Evolutionary conservation across 2,329 filamentous ascomycete species (phyloP).

Genomic region (Ceratocystis destructans): DNA sequence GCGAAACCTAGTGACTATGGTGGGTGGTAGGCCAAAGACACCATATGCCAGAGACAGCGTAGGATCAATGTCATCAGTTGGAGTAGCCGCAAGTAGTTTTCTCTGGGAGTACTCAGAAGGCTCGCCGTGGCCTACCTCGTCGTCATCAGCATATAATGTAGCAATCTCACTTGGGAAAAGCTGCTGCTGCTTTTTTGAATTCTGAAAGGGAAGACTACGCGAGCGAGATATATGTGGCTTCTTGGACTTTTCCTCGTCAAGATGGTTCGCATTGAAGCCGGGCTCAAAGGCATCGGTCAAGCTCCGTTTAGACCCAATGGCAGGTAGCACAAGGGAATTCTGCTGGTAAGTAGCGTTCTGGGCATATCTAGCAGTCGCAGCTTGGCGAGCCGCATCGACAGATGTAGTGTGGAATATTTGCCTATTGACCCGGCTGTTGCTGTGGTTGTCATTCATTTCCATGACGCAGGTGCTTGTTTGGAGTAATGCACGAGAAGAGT

Average conservation of each 20-base stretch:
- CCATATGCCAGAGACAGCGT: constrained; percentile 48
- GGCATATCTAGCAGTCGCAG: not conserved
- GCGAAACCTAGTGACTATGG: constrained; percentile 50
- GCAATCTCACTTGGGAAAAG: constrained; percentile 37
- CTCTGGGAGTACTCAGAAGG: constrained; percentile 46
- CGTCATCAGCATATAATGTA: constrained; percentile 21
- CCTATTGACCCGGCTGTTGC: not conserved
- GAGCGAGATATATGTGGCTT: not conserved
- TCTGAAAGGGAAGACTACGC: constrained; percentile 1
- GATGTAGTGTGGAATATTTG: constrained; percentile 17
- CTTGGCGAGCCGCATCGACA: constrained; percentile 12
- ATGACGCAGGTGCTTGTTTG: not conserved
- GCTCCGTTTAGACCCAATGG: constrained; percentile 13
- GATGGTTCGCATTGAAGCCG: not conserved
- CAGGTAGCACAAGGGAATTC: constrained; percentile 1
- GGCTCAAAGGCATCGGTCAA: constrained; percentile 14
- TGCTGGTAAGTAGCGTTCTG: not conserved
- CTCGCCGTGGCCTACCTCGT: constrained; percentile 14
- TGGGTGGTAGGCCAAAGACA: constrained; percentile 46
- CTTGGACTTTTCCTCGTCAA: constrained; percentile 3
- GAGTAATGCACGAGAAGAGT: too few species aligned
- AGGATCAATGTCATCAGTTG: constrained; percentile 37
- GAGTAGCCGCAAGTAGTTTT: constrained; percentile 38
- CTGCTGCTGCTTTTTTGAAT: constrained; percentile 19
- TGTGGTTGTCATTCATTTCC: not conserved